Percentiles rank a stretch among this genome's conserved stretches.
These are phyloP conservation scores for Epipyxis sp. DNA, from an alignment of 108 stramenopile genomes.

Conservation along the genomic window DNA sequence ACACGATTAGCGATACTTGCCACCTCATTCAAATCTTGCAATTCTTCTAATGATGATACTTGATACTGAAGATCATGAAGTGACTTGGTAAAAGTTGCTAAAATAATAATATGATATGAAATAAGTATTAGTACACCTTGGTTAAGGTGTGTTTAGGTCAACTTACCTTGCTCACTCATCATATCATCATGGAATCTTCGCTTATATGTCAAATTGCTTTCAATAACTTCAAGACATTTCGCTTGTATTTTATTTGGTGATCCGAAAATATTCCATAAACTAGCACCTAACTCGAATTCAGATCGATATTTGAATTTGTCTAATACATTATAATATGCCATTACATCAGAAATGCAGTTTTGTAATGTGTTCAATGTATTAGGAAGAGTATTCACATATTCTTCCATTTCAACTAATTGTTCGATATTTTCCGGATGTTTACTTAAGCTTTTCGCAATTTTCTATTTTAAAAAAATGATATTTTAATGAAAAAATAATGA, in stretches of 20 bases:
- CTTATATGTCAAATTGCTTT: conserved; percentile 19
- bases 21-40: conserved; percentile 47
- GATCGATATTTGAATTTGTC: conserved; percentile 36
- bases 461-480: too few species aligned
- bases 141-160: too few species aligned
- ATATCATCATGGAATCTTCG: conserved; percentile 50
- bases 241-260: conserved; percentile 51
- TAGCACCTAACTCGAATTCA: conserved; percentile 40
- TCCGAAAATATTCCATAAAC: conserved; percentile 46
- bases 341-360: conserved; percentile 46
- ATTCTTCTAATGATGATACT: conserved; percentile 42
- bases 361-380: conserved; percentile 49
- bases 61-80: conserved; percentile 50
- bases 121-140: too few species aligned
- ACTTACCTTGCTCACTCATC: conserved; percentile 58
- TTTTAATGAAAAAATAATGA: too few species aligned
- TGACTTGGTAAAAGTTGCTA: conserved; percentile 50
- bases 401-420: conserved; percentile 48
- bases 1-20: conserved; percentile 45
- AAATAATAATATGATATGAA: too few species aligned
- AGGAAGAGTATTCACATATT: conserved; percentile 37
- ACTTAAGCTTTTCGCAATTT: conserved; percentile 37
- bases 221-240: conserved; percentile 43
- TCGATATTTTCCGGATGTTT: conserved; percentile 58
- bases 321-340: conserved; percentile 45